Percentiles rank a stretch among this genome's conserved stretches.
phyloP scores from a whole-genome alignment of 495 filamentous ascomycete species.

The Bryoglossum gracile region DNA sequence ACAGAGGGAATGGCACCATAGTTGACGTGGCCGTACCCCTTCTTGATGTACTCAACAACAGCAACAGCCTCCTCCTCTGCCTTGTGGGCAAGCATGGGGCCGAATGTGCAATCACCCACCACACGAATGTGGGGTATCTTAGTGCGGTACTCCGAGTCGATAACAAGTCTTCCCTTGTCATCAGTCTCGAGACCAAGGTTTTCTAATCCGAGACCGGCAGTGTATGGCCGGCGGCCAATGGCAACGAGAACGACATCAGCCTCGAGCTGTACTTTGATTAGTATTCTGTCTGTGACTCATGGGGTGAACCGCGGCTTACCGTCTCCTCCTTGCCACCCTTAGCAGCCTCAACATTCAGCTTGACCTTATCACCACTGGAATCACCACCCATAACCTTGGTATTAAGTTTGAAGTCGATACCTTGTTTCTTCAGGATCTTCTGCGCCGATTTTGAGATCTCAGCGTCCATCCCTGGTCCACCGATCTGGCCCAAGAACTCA shows the following conservation, averaged over 20 bases:
- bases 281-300: conserved; percentile 11
- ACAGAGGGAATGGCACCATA: conserved; percentile 95
- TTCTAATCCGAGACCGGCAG: conserved; percentile 81
- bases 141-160: conserved; percentile 97
- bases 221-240: conserved; percentile 94
- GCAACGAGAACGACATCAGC: conserved; percentile 95
- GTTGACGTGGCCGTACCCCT: conserved; percentile 97
- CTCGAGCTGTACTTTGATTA: conserved; percentile 55
- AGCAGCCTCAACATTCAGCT: conserved; percentile 79
- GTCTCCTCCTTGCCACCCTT: conserved; percentile 95
- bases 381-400: conserved; percentile 91
- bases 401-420: conserved; percentile 95
- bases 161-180: conserved; percentile 86
- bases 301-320: conserved; percentile 46
- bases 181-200: conserved; percentile 93
- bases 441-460: conserved; percentile 90
- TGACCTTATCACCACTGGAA: conserved; percentile 63
- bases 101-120: conserved; percentile 94
- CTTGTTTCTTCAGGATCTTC: conserved; percentile 92
- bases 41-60: conserved; percentile 91
- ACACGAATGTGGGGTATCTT: conserved; percentile 94
- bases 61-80: conserved; percentile 97
- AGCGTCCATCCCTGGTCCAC: conserved; percentile 93
- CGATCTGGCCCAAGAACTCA: conserved; percentile 93
- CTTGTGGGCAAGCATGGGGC: conserved; percentile 99